A percentile compares a stretch with the other conserved stretches of the same genome.
These are phyloP conservation scores for Ceratocystis variospora DNA, from an alignment of 2,329 filamentous ascomycete species.

Conservation along the genomic window DNA sequence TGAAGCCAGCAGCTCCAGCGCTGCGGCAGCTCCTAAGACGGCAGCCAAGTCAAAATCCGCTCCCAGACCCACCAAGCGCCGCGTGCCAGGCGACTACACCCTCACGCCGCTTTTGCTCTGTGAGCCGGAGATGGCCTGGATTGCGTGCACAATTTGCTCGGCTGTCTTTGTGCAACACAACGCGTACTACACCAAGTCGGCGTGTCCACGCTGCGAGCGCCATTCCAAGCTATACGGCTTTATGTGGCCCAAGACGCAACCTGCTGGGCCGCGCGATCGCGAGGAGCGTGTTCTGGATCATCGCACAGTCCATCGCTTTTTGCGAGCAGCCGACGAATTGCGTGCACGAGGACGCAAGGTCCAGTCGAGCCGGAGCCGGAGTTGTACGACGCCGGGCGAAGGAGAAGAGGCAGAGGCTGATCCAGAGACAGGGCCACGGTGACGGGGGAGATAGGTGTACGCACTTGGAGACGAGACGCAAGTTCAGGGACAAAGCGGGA, in stretches of 20 bases:
- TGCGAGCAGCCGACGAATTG: conserved; percentile 56
- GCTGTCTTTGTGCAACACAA: conserved; percentile 76
- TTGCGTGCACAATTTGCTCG: conserved; percentile 74
- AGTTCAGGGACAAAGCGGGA: background rate
- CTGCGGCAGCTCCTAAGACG: background rate
- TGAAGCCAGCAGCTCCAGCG: background rate
- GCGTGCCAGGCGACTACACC: conserved; percentile 66
- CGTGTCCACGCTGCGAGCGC: conserved; percentile 84
- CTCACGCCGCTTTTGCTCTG: conserved; percentile 63
- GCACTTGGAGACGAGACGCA: background rate
- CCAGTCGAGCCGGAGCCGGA: background rate
- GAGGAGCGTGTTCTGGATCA: conserved; percentile 67
- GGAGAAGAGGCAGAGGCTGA: background rate
- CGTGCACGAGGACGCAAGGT: conserved; percentile 32
- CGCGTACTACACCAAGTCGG: conserved; percentile 70
- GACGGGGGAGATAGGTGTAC: background rate
- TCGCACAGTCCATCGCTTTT: conserved; percentile 71
- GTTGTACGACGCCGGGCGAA: background rate
- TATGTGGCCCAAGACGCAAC: conserved; percentile 90
- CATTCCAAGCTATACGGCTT: conserved; percentile 94
- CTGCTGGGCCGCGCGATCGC: conserved; percentile 57
- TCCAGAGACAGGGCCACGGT: background rate
- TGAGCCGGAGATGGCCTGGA: conserved; percentile 67
- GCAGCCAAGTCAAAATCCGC: background rate
- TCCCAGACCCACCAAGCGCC: conserved; percentile 22